Evolutionary conservation across 257 asterid genomes (phyloP), one percentile per base, ranked within the genome.

Genomic region (Primulina huaijiensis): DNA sequence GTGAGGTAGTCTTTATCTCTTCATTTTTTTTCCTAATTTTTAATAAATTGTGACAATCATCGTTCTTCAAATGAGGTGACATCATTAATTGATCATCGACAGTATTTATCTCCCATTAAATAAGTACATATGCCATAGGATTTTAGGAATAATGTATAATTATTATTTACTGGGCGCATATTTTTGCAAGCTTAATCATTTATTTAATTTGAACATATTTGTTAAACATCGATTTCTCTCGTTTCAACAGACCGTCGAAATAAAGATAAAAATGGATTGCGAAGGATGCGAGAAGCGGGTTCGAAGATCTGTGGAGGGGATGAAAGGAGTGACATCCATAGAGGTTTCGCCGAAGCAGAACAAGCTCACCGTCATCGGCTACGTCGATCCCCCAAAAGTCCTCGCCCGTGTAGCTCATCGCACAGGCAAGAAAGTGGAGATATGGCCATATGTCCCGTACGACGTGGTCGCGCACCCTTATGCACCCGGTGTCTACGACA

Each of bases 391-490:
- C 2, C 82, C 84, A 43, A 91, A 89, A 80, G 97, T 94, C 69
- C 90, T 94, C 71, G 73, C 87, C 0, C 97, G 97, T 0, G 97
- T 94, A 64, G 92, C 90, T 10, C 91, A 86, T 70, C 91, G 99
- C 4, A 91, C 99, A 0, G 97, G 97, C 0, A 94, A 94, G 84
- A 91, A 82, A 84, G 97, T 83, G 0, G 99, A 94, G 88, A 29
- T 91, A 2, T 94, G 99, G 99, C 99, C 99, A 0, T 94, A 91
- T n/a, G 91, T 94, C 8, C 97, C 99, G 3, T 94, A 91, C 65
- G 99, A 94, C 65, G 96, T 85, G 0, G 99, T 94, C 0, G 97
- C 74, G 8, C 97, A 94, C 72, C 99, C 99, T 1, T 91, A 94
- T 1, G 99, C 99, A 0, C 90, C 81, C 0, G 99, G 99, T 1